A percentile compares a stretch with the other conserved stretches of the same genome.
Conservation (phyloP, 805 yeast species). For the Lipomyces spencermartinsiae region DNA sequence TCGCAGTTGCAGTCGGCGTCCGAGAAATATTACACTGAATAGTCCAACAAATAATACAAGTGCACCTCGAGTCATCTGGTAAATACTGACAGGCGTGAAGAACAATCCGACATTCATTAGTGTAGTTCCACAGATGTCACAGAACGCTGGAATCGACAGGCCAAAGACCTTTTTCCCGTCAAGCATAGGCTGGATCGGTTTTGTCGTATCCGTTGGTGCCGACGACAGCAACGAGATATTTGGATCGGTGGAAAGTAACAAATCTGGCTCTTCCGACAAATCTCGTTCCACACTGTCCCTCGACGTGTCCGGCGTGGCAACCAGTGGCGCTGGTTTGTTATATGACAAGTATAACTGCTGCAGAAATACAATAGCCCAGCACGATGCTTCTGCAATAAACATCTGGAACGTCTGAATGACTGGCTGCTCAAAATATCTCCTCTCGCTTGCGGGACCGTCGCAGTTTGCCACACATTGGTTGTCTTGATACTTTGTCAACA, state of each 20-base stretch:
- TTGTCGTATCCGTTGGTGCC: slow-evolving; percentile 6
- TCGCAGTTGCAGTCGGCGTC: slow-evolving; percentile 58
- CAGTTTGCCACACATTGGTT: slow-evolving; percentile 71
- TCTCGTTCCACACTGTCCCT: slow-evolving; percentile 15
- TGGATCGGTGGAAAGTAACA: slow-evolving; percentile 11
- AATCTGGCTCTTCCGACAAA: slow-evolving; percentile 15
- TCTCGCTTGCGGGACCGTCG: slow-evolving; percentile 51
- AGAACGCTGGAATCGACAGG: slow-evolving; percentile 66
- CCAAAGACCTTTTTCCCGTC: slow-evolving; percentile 46
- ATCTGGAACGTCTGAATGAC: slow-evolving; percentile 79
- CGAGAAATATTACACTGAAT: slow-evolving; percentile 67
- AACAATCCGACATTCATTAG: slow-evolving; percentile 76
- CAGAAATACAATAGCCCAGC: slow-evolving; percentile 50
- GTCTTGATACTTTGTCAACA: slow-evolving; percentile 76
- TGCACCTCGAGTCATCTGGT: slow-evolving; percentile 87
- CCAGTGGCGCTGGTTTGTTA: not conserved
- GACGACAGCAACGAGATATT: not conserved
- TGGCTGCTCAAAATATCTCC: slow-evolving; percentile 74
- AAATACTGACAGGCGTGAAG: slow-evolving; percentile 77
- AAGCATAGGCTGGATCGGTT: slow-evolving; percentile 18
- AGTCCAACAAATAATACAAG: slow-evolving; percentile 77
- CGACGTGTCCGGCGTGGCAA: slow-evolving; percentile 2
- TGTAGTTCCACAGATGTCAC: slow-evolving; percentile 77
- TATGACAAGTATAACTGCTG: slow-evolving; percentile 12
- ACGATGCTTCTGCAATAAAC: slow-evolving; percentile 73